A percentile compares a stretch with the other conserved stretches of the same genome.
Evolutionary conservation across 2,329 filamentous ascomycete genomes (phyloP).

Genomic region (Hypoxylon sp.): DNA sequence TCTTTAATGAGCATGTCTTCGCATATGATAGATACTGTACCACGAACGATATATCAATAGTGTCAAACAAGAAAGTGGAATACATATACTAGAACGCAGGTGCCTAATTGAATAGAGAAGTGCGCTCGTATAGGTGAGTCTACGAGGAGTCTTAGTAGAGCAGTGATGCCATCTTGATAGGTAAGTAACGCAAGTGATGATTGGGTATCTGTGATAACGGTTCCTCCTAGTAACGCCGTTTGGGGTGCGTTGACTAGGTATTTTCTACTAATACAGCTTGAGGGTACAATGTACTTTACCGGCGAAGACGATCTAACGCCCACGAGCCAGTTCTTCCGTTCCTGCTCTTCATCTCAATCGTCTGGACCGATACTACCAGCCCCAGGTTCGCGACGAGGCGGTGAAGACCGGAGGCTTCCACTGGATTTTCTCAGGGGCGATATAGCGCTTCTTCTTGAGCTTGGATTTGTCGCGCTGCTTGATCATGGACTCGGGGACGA

Average conservation of each 20-base stretch:
- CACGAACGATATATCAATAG: too few species aligned
- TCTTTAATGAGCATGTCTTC: too few species aligned
- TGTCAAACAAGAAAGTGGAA: too few species aligned
- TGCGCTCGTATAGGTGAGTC: too few species aligned
- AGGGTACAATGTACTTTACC: background rate
- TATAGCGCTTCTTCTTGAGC: conserved; percentile 76
- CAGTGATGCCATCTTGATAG: background rate
- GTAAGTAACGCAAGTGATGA: background rate
- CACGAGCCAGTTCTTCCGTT: background rate
- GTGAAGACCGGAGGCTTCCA: conserved; percentile 98
- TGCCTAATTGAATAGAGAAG: too few species aligned
- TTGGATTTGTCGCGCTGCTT: conserved; percentile 82
- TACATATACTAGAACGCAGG: too few species aligned
- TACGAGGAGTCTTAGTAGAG: background rate
- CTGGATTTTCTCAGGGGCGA: conserved; percentile 80
- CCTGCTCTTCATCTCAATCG: background rate
- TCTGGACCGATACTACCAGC: conserved; percentile 67
- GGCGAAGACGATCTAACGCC: background rate
- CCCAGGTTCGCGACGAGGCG: conserved; percentile 90
- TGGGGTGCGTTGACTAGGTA: too few species aligned
- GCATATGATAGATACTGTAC: background rate
- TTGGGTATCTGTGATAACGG: conserved; percentile 21
- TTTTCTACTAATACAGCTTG: background rate
- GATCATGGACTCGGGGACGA: conserved; percentile 84
- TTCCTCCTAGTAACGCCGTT: background rate